These are phyloP conservation scores for Aspergillus sp. DNA, from an alignment of 2,329 filamentous ascomycete species.

Conservation along the genomic window DNA sequence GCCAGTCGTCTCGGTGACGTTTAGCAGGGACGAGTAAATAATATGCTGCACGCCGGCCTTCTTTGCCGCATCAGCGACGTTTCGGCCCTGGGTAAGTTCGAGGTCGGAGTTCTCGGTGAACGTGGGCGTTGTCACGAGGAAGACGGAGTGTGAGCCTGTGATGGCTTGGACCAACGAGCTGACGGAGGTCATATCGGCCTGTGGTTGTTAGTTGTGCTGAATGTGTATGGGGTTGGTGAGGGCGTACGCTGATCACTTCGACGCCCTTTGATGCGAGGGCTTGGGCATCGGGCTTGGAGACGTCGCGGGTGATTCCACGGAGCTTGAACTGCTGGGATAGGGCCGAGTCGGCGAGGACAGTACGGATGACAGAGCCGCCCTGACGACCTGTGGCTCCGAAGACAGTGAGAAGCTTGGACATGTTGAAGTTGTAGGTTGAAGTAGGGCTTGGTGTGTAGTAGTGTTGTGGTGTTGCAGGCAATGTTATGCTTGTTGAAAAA, in stretches of 20 bases:
- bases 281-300: slow-evolving; percentile 6
- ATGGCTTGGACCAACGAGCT: slow-evolving; percentile 45
- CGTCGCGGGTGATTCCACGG: slow-evolving; percentile 8
- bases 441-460: not conserved
- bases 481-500: not conserved
- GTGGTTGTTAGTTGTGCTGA: not conserved
- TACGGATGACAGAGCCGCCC: slow-evolving; percentile 49
- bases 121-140: slow-evolving; percentile 49
- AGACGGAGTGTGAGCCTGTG: slow-evolving; percentile 48
- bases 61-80: slow-evolving; percentile 40
- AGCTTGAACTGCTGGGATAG: slow-evolving; percentile 7
- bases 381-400: slow-evolving; percentile 57
- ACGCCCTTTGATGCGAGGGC: slow-evolving; percentile 22
- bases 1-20: slow-evolving; percentile 29
- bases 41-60: slow-evolving; percentile 38
- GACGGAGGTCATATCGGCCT: slow-evolving; percentile 42
- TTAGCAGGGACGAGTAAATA: slow-evolving; percentile 41
- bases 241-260: slow-evolving; percentile 33
- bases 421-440: not conserved
- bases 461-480: not conserved
- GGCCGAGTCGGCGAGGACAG: slow-evolving; percentile 27
- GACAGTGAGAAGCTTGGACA: slow-evolving; percentile 36
- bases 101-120: slow-evolving; percentile 1
- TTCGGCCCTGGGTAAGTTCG: slow-evolving; percentile 37
- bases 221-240: not conserved